These are phyloP conservation scores for Phytophthora niederhauseri DNA, from an alignment of 352 stramenopile genomes.

Conservation along the genomic window DNA sequence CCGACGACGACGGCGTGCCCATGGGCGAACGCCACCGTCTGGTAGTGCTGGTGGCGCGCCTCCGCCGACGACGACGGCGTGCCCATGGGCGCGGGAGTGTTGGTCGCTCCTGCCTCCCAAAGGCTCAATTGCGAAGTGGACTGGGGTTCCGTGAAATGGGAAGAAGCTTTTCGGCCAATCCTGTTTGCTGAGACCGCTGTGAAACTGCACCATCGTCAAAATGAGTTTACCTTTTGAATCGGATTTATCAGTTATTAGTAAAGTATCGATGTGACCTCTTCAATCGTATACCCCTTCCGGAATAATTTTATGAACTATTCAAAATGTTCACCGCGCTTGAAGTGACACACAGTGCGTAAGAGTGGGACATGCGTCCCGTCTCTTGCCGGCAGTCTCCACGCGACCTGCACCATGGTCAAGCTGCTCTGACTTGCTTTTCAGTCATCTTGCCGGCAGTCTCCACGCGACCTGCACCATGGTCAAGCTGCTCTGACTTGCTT, in stretches of 20 bases:
- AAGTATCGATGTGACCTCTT: no score
- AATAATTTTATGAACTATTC: no score
- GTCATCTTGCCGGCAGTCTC: not conserved
- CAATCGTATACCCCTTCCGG: no score
- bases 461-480: slow-evolving; percentile 14
- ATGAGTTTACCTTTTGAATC: not conserved
- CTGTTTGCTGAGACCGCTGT: not conserved
- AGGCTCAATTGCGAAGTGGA: slow-evolving; percentile 27
- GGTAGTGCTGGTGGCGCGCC: slow-evolving; percentile 34
- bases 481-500: not conserved
- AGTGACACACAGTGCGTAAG: slow-evolving; percentile 22
- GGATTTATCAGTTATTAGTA: no score
- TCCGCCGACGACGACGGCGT: slow-evolving; percentile 17
- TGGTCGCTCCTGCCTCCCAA: not conserved
- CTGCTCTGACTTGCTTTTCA: not conserved
- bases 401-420: slow-evolving; percentile 9
- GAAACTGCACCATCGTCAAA: not conserved
- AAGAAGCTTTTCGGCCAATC: not conserved
- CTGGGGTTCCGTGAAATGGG: not conserved
- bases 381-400: slow-evolving; percentile 1
- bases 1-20: slow-evolving; percentile 15
- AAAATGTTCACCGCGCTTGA: not conserved
- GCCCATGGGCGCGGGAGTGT: slow-evolving; percentile 8
- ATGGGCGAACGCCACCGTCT: slow-evolving; percentile 54
- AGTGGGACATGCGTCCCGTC: slow-evolving; percentile 2